Conservation (phyloP, 2,329 filamentous ascomycete species). For the Penicillium olsonii region DNA sequence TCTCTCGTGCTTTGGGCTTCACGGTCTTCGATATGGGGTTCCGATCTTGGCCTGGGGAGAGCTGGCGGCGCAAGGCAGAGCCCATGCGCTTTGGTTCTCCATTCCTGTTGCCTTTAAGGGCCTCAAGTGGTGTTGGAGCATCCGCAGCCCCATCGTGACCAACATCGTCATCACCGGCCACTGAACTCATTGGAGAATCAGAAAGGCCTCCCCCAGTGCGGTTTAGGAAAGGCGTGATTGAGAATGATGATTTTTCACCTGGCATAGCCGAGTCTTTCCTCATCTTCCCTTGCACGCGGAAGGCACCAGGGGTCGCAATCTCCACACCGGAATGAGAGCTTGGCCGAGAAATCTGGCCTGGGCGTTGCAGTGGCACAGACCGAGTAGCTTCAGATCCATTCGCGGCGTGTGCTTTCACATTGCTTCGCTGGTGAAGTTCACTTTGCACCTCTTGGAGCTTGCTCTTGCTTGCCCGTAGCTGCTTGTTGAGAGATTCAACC, state of each 20-base stretch:
- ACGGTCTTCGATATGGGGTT: conserved; percentile 4
- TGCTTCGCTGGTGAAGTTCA: conserved; percentile 48
- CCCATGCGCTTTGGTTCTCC: conserved; percentile 2
- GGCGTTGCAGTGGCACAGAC: conserved; percentile 39
- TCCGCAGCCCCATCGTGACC: conserved; percentile 2
- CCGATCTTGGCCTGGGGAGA: conserved; percentile 1
- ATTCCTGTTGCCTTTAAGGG: background rate
- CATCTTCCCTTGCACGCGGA: conserved; percentile 56
- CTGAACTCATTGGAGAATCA: conserved; percentile 30
- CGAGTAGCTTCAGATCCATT: conserved; percentile 39
- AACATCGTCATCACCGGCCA: conserved; percentile 28
- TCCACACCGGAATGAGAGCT: conserved; percentile 45
- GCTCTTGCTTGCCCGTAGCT: conserved; percentile 69
- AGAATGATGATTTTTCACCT: conserved; percentile 89
- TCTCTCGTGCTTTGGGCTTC: conserved; percentile 10
- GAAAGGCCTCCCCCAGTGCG: conserved; percentile 61
- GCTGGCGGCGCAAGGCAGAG: conserved; percentile 4
- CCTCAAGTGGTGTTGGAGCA: background rate
- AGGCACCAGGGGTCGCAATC: conserved; percentile 55
- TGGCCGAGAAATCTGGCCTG: conserved; percentile 28
- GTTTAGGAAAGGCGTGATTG: conserved; percentile 90
- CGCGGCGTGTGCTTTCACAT: conserved; percentile 30
- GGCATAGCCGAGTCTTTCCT: conserved; percentile 60
- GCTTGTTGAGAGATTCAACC: conserved; percentile 67
- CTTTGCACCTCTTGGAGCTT: conserved; percentile 68